Evolutionary conservation across 1,284 basidiomycete species (phyloP).

Genomic region (Heterobasidion occidentale): DNA sequence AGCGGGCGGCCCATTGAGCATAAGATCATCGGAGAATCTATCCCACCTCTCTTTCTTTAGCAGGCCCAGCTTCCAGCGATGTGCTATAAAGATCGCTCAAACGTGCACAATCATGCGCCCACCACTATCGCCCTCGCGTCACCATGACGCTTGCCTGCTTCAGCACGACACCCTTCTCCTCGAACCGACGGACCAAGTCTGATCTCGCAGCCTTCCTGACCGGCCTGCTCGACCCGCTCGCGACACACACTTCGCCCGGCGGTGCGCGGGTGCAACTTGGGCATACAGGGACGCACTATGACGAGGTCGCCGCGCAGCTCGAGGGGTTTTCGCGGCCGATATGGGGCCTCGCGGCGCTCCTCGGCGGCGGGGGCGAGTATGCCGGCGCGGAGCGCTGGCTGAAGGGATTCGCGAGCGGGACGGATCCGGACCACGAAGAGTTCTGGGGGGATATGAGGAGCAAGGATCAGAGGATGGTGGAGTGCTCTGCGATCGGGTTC

Average conservation of each 20-base stretch:
- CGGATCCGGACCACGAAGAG: constrained; percentile 54
- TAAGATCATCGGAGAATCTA: too few relatives aligned
- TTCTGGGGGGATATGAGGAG: constrained; percentile 73
- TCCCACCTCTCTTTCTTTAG: too few relatives aligned
- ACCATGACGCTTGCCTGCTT: constrained; percentile 5
- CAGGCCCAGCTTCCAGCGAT: too few relatives aligned
- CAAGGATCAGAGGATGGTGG: constrained; percentile 78
- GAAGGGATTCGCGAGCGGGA: constrained; percentile 57
- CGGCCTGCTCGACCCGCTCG: constrained; percentile 59
- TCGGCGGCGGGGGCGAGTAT: constrained; percentile 57
- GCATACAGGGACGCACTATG: constrained; percentile 70
- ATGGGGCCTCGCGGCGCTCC: constrained; percentile 65
- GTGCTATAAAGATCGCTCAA: too few relatives aligned
- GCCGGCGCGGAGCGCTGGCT: constrained; percentile 53
- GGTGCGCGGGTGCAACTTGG: constrained; percentile 67
- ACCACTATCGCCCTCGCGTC: not conserved
- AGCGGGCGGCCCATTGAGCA: too few relatives aligned
- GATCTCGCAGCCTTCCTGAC: constrained; percentile 51
- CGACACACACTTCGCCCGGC: constrained; percentile 61
- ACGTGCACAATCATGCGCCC: too few relatives aligned
- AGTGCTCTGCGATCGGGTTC: constrained; percentile 73
- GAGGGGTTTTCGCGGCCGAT: constrained; percentile 73
- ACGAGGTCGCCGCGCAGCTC: constrained; percentile 64
- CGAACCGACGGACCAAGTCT: constrained; percentile 49
- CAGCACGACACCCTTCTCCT: constrained; percentile 33